Conservation (phyloP, 495 filamentous ascomycete genomes). For the Entonaema liquescens region DNA sequence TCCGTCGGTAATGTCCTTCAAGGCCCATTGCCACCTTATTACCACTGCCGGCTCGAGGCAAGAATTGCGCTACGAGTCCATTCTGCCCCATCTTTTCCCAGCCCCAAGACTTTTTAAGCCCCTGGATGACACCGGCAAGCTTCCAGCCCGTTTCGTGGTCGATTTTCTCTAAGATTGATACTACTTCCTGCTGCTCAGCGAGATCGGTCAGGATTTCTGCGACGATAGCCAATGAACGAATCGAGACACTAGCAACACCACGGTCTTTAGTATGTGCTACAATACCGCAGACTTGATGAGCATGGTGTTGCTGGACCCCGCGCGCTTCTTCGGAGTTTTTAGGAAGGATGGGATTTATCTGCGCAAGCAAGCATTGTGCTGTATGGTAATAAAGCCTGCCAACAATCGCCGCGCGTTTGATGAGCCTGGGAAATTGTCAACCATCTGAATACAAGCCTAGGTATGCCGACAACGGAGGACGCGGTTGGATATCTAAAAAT, state of each 20-base stretch:
- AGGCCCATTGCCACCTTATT: conserved; percentile 23
- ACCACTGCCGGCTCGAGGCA: conserved; percentile 13
- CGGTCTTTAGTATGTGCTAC: conserved; percentile 83
- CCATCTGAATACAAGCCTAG: not conserved
- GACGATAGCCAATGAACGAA: conserved; percentile 80
- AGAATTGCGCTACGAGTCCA: conserved; percentile 34
- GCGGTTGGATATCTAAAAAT: not conserved
- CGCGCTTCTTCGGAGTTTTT: conserved; percentile 72
- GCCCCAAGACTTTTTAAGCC: conserved; percentile 80
- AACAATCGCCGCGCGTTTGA: conserved; percentile 81
- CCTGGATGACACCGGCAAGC: conserved; percentile 69
- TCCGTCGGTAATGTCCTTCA: conserved; percentile 39
- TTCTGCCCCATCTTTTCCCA: conserved; percentile 64
- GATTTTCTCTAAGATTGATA: conserved; percentile 79
- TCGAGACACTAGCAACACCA: conserved; percentile 77
- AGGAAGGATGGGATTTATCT: conserved; percentile 70
- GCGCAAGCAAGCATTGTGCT: conserved; percentile 78
- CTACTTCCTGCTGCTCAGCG: conserved; percentile 81
- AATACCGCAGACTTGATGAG: conserved; percentile 87
- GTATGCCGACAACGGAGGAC: not conserved
- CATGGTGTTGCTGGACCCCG: conserved; percentile 72
- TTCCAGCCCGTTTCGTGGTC: conserved; percentile 82
- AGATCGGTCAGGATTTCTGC: conserved; percentile 74
- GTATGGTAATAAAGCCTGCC: conserved; percentile 94
- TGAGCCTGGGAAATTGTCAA: conserved; percentile 65